Evolutionary conservation across 2,329 filamentous ascomycete genomes (phyloP).

Genomic region (Teratosphaeria destructans): DNA sequence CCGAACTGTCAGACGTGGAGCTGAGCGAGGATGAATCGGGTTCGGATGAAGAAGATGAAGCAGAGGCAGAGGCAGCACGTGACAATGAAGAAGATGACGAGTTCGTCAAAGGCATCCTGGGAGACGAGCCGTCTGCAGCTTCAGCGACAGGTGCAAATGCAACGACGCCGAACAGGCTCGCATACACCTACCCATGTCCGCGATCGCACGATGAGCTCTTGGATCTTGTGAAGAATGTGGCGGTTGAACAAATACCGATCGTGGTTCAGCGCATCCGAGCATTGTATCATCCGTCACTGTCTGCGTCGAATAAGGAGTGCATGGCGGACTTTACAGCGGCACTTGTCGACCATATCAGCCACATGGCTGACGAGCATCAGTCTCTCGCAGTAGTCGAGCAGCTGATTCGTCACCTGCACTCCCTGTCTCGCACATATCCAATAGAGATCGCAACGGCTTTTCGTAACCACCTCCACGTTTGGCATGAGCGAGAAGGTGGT

Average conservation of each 20-base stretch:
- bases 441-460: constrained; percentile 69
- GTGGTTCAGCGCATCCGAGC: constrained; percentile 84
- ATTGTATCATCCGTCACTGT: constrained; percentile 81
- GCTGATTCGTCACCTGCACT: constrained; percentile 82
- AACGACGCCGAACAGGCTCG: constrained; percentile 43
- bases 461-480: constrained; percentile 54
- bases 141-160: constrained; percentile 31
- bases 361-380: constrained; percentile 43
- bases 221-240: constrained; percentile 50
- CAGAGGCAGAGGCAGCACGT: constrained; percentile 18
- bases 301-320: constrained; percentile 74
- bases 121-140: constrained; percentile 10
- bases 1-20: constrained; percentile 33
- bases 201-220: constrained; percentile 65
- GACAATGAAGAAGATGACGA: constrained; percentile 38
- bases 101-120: constrained; percentile 36
- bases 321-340: constrained; percentile 58
- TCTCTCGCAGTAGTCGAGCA: constrained; percentile 62
- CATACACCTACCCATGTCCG: constrained; percentile 81
- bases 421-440: constrained; percentile 76
- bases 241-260: constrained; percentile 57
- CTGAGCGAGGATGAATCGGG: constrained; percentile 11
- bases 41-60: constrained; percentile 17
- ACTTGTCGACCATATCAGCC: constrained; percentile 56
- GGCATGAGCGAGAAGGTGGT: constrained; percentile 40